Evolutionary conservation across 768 basidiomycete genomes (phyloP), one percentile per base, ranked within the genome.

Genomic region (Auricularia cornea): DNA sequence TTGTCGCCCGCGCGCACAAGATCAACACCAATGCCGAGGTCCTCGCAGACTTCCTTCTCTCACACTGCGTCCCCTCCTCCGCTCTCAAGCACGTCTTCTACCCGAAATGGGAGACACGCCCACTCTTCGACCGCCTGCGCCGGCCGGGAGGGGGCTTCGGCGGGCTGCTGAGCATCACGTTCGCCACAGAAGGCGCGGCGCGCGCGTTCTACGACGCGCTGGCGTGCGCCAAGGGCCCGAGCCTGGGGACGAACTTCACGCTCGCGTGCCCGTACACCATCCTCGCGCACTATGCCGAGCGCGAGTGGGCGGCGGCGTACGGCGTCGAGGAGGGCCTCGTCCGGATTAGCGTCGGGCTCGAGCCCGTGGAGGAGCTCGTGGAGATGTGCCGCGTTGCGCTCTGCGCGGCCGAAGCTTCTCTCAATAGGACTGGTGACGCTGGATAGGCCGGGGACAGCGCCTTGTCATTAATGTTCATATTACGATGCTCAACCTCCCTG

Each of bases 181-280:
- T 84, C 69, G 77, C 77, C 30, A 70, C 78, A 30, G 70, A 72
- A 12, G 70, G 70, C 29, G 76, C 78, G 1, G 74, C 79, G 6
- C 70, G 72, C 59, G 76, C 76, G 26, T 81, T 80, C 71, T 80
- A 74, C 66, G 78, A 81, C 66, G 74, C 74, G 2, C 71, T 84
- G 31, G 70, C 70, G 29, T 82, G 80, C 69, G 77, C 76, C 59
- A 84, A 84, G 69, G 81, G 81, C 3, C 79, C 81, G 3, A 72
- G 71, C n/a, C 63, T 75, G 35, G 83, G 83, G 2, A 82, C 83
- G 30, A 81, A 79, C 71, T 83, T 82, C 68, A 83, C 83, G 2
- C 73, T 84, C 16, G 80, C 81, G 11, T 80, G 76, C 30, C 82
- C 83, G 5, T 83, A 82, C 67, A 78, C 78, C 32, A 74, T 81